phyloP scores from a whole-genome alignment of 192 early-diverging fungal species.

The Coemansia sp. region DNA sequence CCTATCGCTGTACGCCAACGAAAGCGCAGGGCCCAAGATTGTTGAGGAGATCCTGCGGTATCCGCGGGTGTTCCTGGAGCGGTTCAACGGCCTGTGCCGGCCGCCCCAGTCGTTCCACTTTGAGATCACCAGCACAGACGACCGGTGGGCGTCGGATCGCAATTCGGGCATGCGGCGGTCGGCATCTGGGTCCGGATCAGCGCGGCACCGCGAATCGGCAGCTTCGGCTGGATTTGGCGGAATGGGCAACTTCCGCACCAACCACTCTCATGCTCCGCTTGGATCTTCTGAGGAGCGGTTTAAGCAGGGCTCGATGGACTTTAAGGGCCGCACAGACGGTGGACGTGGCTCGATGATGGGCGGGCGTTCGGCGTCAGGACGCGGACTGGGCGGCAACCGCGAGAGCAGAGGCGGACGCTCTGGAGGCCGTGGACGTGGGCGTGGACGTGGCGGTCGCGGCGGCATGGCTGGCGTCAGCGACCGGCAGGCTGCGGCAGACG shows the following conservation, averaged over 20 bases:
- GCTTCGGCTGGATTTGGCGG: constrained; percentile 37
- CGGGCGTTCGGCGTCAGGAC: constrained; percentile 46
- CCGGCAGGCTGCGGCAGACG: constrained; percentile 4
- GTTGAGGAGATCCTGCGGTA: constrained; percentile 69
- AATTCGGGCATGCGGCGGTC: constrained; percentile 51
- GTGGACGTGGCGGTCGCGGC: constrained; percentile 63
- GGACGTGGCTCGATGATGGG: constrained; percentile 39
- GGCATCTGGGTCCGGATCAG: constrained; percentile 26
- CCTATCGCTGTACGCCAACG: constrained; percentile 56
- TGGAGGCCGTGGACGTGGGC: constrained; percentile 51
- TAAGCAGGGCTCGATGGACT: constrained; percentile 43
- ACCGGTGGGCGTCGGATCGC: constrained; percentile 49
- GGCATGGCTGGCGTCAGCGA: constrained; percentile 31
- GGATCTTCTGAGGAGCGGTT: constrained; percentile 50
- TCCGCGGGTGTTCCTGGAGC: constrained; percentile 74
- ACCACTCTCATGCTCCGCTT: constrained; percentile 23
- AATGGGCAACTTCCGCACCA: constrained; percentile 53
- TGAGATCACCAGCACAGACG: constrained; percentile 52
- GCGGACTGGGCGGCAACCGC: constrained; percentile 55
- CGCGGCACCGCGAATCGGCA: constrained; percentile 36
- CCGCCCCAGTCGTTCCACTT: constrained; percentile 59
- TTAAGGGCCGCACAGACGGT: constrained; percentile 25
- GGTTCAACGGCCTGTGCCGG: constrained; percentile 68
- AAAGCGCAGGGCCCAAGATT: constrained; percentile 40
- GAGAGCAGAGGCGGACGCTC: constrained; percentile 61